These are phyloP conservation scores for Diaporthe eres DNA, from an alignment of 2,329 filamentous ascomycete genomes.

Conservation along the genomic window DNA sequence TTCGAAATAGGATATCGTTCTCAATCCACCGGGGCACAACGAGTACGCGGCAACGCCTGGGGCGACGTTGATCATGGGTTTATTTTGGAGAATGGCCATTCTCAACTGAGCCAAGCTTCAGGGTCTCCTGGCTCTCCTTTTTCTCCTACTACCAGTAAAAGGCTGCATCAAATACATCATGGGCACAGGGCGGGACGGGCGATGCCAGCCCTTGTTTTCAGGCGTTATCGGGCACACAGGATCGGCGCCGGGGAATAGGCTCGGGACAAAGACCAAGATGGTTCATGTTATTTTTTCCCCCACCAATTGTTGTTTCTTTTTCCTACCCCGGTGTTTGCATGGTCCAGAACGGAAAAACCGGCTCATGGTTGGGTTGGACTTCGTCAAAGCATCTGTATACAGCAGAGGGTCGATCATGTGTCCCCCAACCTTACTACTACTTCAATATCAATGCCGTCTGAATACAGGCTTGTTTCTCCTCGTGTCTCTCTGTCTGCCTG, in stretches of 20 bases:
- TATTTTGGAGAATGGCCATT: neutral
- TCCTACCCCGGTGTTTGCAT: neutral
- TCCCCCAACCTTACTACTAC: neutral
- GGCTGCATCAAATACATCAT: neutral
- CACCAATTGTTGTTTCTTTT: neutral
- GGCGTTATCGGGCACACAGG: neutral
- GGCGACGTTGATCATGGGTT: neutral
- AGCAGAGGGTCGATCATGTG: neutral
- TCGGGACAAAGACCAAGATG: slow-evolving; percentile 2
- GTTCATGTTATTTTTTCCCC: neutral
- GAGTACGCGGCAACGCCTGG: neutral
- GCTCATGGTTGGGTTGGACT: neutral
- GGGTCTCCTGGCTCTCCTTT: neutral
- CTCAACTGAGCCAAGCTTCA: neutral
- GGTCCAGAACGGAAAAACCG: neutral
- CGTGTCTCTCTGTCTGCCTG: neutral
- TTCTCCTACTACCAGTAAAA: neutral
- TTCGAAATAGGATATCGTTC: slow-evolving; percentile 10
- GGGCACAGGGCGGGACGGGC: neutral
- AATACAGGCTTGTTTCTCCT: neutral
- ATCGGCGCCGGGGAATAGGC: neutral
- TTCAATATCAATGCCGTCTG: neutral
- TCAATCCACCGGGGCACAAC: neutral
- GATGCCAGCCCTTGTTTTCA: neutral
- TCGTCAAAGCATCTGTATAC: neutral